A percentile compares a stretch with the other conserved stretches of the same genome.
Evolutionary conservation across 495 filamentous ascomycete genomes (phyloP).

Genomic region (Talaromyces proteolyticus): DNA sequence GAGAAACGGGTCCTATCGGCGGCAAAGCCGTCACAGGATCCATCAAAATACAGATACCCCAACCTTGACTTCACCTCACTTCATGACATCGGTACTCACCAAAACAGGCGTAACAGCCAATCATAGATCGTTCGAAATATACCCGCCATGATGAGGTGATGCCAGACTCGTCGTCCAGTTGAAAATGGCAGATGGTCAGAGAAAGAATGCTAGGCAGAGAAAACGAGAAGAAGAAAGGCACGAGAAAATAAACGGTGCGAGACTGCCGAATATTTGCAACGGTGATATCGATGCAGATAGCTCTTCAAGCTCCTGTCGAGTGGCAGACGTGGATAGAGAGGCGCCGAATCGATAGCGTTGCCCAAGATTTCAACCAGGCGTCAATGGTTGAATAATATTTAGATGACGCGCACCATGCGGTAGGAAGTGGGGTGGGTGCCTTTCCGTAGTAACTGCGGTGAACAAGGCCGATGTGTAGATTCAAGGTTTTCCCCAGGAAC

Average conservation of each 20-base stretch:
- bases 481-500: conserved; percentile 3
- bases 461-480: conserved; percentile 8
- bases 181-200: not conserved
- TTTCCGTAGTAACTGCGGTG: not conserved
- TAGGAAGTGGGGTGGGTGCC: not conserved
- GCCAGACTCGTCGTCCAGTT: not conserved
- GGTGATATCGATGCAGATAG: too few species aligned
- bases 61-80: conserved; percentile 8
- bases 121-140: conserved; percentile 94
- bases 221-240: conserved; percentile 6
- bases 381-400: not conserved
- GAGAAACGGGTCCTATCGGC: conserved; percentile 1
- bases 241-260: not conserved
- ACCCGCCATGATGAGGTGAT: conserved; percentile 63
- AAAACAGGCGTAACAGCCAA: conserved; percentile 96
- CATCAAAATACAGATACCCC: not conserved
- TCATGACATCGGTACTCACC: conserved; percentile 55
- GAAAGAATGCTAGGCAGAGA: not conserved
- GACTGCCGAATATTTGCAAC: not conserved
- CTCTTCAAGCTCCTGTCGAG: too few species aligned
- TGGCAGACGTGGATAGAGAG: too few species aligned
- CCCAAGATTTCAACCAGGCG: not conserved
- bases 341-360: not conserved
- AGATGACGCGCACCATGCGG: not conserved
- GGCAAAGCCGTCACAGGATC: not conserved